Evolutionary conservation across 2,329 filamentous ascomycete species (phyloP), one percentile per base, ranked within the genome.

Genomic region (Hyphodiscus sp.): DNA sequence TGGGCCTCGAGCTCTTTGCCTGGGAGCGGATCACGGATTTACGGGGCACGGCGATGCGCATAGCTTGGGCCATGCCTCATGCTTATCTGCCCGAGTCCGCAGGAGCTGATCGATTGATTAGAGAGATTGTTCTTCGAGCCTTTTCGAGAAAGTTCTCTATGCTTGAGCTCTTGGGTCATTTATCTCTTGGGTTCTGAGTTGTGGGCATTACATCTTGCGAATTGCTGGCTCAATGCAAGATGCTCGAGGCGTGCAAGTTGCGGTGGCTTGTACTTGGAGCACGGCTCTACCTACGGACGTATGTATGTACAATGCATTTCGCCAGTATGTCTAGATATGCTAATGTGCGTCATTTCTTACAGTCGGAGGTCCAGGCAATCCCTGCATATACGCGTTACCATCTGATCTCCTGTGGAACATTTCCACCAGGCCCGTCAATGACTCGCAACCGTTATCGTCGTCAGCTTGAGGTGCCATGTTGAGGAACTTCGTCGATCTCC

Each of bases 361-460:
- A n/a, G 4, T 26, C 23, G 41, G 47, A 47, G 51, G 55, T 55
- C 58, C 41, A 47, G 41, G 58, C 58, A 53, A 60, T 55, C 58
- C 58, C 54, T 56, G 58, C 49, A 51, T 20, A 29, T 15, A 4
- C 18, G 33, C 16, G 13, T n/a, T 13, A 15, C 13, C 16, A 13
- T 38, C 33, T 5, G 33, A 38, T 38, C 11, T 15, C 13, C 33
- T 38, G 33, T 4, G 33, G 33, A 38, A 38, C 33, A 26, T 26
- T 38, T 10, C 11, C 4, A 38, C 33, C 5, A 38, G 4, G 33
- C 11, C 33, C 2, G 33, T 38, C 5, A 2, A 6, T 38, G 2
- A 38, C 33, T 38, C 33, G 2, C 16, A 38, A 10, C 33, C 33
- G 2, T 5, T 4, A 10, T 38, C 4, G 11, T 38, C 16, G 11